A percentile compares a stretch with the other conserved stretches of the same genome.
Evolutionary conservation across 163 green algal genomes (phyloP).

Genomic region (Chlamydomonas reinhardtii): DNA sequence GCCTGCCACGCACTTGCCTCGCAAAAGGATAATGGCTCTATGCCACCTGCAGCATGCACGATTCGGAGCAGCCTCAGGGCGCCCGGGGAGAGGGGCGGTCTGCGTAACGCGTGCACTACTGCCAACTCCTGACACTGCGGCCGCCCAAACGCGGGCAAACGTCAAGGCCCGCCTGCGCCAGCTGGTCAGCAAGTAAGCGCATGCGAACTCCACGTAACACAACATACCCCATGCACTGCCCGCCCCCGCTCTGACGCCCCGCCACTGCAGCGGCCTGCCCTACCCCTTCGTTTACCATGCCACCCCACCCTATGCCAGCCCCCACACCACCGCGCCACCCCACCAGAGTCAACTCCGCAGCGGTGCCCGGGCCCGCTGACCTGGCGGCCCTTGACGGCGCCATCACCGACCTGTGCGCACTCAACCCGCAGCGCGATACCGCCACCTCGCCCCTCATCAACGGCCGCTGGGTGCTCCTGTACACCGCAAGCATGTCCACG

Average conservation of each 20-base stretch:
- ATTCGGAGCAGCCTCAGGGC: too few species aligned
- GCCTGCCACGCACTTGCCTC: too few species aligned
- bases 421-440: not conserved
- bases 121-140: too few species aligned
- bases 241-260: too few species aligned
- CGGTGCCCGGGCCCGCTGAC: conserved; percentile 27
- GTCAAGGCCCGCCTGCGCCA: conserved; percentile 4
- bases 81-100: too few species aligned
- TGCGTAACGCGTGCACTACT: too few species aligned
- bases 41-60: too few species aligned
- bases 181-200: conserved; percentile 34
- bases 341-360: conserved; percentile 31
- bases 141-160: not conserved
- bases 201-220: too few species aligned
- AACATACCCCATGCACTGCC: too few species aligned
- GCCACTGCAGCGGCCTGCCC: too few species aligned
- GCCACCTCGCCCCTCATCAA: conserved; percentile 30
- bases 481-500: conserved; percentile 5
- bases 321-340: not conserved
- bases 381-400: not conserved
- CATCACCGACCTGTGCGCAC: not conserved
- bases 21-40: too few species aligned
- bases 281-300: too few species aligned
- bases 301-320: not conserved
- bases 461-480: conserved; percentile 39